Evolutionary conservation across 768 basidiomycete species (phyloP), one percentile per base, ranked within the genome.

Genomic region (Cubamyces sp.): DNA sequence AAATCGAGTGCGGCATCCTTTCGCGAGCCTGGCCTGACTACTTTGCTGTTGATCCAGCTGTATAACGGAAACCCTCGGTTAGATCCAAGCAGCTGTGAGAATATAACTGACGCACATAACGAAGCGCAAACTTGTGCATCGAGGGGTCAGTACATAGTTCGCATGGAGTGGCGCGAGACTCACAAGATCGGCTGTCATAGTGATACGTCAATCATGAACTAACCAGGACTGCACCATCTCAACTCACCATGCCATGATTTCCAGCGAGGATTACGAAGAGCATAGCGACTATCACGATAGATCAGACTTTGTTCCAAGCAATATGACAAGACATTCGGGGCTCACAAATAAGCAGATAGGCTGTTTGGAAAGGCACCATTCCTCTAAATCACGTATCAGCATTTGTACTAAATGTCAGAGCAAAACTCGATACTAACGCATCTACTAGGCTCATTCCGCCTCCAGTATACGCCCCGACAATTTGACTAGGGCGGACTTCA

Each of bases 381-480:
- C 85, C 79, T 23, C 82, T 83, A 56, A 1, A 43, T 57, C 62
- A 19, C 46, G 34, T 15, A 21, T 15, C n/a, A 57, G 47, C 45
- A 7, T 16, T 19, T 12, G 25, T 14, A 47, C n/a, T n/a, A 1
- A 12, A 16, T n/a, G 23, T n/a, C 42, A 23, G 14, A 51, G 52
- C 21, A 41, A 47, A 19, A 50, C 77, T 52, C 66, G 9, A 34
- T 5, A 34, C 34, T 7, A 7, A 89, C 78, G 74, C 61, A 71
- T 94, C 91, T 9, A 83, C 82, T 14, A 90, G 72, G 21, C 85
- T 86, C 65, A 88, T 79, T 0, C 91, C 90, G n/a, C 84, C 84
- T 54, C 88, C 89, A 1, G 86, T 85, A 69, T 87, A 91, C 1
- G 81, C 79, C 0, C 67, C 67, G 5, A 70, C 67, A 18, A 69